Evolutionary conservation across 164 flowering plant species (phyloP).

Genomic region (Santalum album): DNA sequence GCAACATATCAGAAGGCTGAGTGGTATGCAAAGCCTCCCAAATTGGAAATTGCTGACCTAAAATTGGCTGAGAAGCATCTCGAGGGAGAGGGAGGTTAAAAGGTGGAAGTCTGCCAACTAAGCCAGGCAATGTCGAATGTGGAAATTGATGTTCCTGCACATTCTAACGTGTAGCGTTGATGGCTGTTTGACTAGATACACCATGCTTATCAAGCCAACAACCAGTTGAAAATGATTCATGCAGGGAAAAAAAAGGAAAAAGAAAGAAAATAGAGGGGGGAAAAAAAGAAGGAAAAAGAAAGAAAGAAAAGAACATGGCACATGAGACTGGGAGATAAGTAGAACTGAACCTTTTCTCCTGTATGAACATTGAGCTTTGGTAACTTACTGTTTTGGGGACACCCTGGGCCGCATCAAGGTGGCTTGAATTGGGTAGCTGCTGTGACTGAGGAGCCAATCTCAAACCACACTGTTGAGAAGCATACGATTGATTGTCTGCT

Average conservation of each 20-base stretch:
- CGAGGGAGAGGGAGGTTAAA: slow-evolving; percentile 9
- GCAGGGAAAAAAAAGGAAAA: neutral
- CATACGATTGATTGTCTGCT: slow-evolving; percentile 4
- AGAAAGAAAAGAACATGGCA: too few species aligned
- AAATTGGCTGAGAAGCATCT: slow-evolving; percentile 10
- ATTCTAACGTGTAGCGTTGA: slow-evolving; percentile 1
- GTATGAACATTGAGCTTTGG: slow-evolving; percentile 2
- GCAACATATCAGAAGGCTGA: too few species aligned
- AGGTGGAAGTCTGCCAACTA: slow-evolving; percentile 3
- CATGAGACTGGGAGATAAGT: too few species aligned
- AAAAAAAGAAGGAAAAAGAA: neutral
- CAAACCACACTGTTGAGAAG: slow-evolving; percentile 9
- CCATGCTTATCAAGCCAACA: neutral
- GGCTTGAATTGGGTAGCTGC: neutral
- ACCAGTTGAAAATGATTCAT: slow-evolving; percentile 1
- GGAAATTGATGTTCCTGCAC: slow-evolving; percentile 17
- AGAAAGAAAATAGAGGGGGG: neutral
- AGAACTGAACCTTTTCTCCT: neutral
- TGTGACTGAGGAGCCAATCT: slow-evolving; percentile 14
- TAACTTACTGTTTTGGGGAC: slow-evolving; percentile 3
- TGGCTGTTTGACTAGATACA: neutral
- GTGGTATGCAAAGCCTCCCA: too few species aligned
- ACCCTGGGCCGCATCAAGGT: neutral
- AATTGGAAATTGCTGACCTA: slow-evolving; percentile 9
- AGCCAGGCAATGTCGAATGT: slow-evolving; percentile 8